These are phyloP conservation scores for Mortierella claussenii DNA, from an alignment of 192 early-diverging fungal genomes.

Conservation along the genomic window DNA sequence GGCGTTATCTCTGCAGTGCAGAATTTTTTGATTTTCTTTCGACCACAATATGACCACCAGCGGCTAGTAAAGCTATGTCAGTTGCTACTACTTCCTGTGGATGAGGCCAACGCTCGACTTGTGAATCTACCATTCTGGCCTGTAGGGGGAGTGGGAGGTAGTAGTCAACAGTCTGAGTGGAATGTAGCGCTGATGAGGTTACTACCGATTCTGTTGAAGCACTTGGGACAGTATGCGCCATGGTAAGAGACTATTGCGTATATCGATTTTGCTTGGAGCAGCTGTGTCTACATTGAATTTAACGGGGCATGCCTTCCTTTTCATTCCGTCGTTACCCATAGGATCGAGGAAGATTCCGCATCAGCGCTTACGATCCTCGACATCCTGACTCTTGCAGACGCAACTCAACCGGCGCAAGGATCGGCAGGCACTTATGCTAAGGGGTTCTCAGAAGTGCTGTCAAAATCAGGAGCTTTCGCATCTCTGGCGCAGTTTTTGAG, in stretches of 20 bases:
- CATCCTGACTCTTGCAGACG: slow-evolving; percentile 16
- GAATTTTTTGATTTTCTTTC: slow-evolving; percentile 59
- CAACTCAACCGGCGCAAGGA: slow-evolving; percentile 3
- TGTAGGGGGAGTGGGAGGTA: too few species aligned
- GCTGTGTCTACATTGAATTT: too few species aligned
- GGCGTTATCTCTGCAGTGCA: slow-evolving; percentile 10
- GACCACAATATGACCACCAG: slow-evolving; percentile 26
- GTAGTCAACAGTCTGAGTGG: slow-evolving; percentile 8
- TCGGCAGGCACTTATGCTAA: not conserved
- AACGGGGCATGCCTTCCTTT: not conserved
- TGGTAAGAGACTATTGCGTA: slow-evolving; percentile 25
- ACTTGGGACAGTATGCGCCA: slow-evolving; percentile 16
- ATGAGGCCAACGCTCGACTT: too few species aligned
- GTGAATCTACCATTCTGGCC: too few species aligned
- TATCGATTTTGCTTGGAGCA: too few species aligned
- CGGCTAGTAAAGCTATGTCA: slow-evolving; percentile 28
- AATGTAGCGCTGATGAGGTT: slow-evolving; percentile 12
- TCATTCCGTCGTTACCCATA: not conserved
- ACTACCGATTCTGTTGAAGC: slow-evolving; percentile 18
- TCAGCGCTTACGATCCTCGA: slow-evolving; percentile 18
- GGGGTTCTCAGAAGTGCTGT: slow-evolving; percentile 4
- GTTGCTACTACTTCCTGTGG: slow-evolving; percentile 14
- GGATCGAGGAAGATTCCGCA: slow-evolving; percentile 22
- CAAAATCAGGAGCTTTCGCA: not conserved
- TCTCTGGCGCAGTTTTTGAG: slow-evolving; percentile 9